Percentiles rank a stretch among this genome's conserved stretches.
Evolutionary conservation across 2,329 filamentous ascomycete species (phyloP).

Genomic region (Fusarium succisae): DNA sequence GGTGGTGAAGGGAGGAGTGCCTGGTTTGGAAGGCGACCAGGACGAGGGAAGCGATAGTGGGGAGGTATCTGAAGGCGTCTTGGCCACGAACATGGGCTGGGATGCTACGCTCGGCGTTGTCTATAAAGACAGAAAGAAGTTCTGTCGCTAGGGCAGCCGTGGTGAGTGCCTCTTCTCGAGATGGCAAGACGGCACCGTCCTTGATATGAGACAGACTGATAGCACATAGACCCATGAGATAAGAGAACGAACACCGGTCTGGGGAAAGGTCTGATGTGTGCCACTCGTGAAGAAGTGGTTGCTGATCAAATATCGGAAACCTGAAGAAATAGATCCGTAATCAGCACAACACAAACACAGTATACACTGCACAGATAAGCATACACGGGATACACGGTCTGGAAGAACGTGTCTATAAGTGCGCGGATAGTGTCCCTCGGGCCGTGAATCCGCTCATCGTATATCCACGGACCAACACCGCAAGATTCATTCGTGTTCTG

Average conservation of each 20-base stretch:
- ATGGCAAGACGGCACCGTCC: background rate
- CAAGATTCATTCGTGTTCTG: background rate
- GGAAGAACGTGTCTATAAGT: background rate
- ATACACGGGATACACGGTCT: background rate
- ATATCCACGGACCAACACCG: background rate
- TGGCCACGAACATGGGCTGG: background rate
- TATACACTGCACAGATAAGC: background rate
- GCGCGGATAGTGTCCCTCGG: background rate
- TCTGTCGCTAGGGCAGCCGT: background rate
- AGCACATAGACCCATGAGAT: background rate
- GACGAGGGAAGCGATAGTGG: background rate
- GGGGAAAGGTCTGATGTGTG: background rate
- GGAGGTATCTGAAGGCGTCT: background rate
- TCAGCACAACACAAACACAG: background rate
- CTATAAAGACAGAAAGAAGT: background rate
- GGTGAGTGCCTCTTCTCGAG: background rate
- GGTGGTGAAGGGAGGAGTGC: background rate
- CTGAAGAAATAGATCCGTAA: background rate
- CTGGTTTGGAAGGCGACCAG: background rate
- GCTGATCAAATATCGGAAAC: background rate
- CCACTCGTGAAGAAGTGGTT: background rate
- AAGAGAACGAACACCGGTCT: background rate
- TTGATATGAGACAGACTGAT: background rate
- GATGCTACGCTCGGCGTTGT: background rate
- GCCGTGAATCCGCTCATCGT: background rate